Evolutionary conservation across 257 asterid genomes (phyloP), one percentile per base, ranked within the genome.

Genomic region (Capsicum chinense): DNA sequence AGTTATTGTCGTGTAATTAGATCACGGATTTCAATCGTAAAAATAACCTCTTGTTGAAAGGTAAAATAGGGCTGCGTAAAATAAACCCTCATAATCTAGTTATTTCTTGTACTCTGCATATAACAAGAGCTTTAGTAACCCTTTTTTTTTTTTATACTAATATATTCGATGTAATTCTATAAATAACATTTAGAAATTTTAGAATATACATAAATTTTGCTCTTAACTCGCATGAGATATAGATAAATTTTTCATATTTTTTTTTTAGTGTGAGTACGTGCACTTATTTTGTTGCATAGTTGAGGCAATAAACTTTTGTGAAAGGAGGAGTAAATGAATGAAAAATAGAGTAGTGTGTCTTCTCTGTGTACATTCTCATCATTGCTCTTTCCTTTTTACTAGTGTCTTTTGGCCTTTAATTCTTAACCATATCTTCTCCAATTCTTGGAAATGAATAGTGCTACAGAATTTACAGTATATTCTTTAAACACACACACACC

Each of bases 361-460:
- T 84, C 60, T 37, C 54, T 71, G 56, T 85, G 85, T 63, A 47
- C 82, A 74, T 81, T 78, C 88, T 86, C 90, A 88, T 86, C 87
- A 88, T 86, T 88, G 84, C 89, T 56, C 39, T 88, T 35, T 68
- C 59, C 76, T 71, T 81, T 69, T 83, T 15, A 39, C 44, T 39
- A 56, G 26, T 37, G 48, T 60, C 26, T 74, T 66, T 85, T 83
- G 85, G 85, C 79, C 56, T 88, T 80, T 56, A 66, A 52, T 81
- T 81, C 83, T 83, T 80, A 64, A 67, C 86, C 85, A 74, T 83
- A 85, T 66, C 63, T 63, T 81, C 11, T 70, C 81, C 10, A 44
- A 15, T 17, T 71, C 16, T 78, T 70, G 57, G 79, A 73, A 56
- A 73, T 70, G 57, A 35, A 73, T 35, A 44, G 81, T 21, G 5